Evolutionary conservation across 1,139 yeast species (phyloP).

Genomic region (Taphrina wiesneri): DNA sequence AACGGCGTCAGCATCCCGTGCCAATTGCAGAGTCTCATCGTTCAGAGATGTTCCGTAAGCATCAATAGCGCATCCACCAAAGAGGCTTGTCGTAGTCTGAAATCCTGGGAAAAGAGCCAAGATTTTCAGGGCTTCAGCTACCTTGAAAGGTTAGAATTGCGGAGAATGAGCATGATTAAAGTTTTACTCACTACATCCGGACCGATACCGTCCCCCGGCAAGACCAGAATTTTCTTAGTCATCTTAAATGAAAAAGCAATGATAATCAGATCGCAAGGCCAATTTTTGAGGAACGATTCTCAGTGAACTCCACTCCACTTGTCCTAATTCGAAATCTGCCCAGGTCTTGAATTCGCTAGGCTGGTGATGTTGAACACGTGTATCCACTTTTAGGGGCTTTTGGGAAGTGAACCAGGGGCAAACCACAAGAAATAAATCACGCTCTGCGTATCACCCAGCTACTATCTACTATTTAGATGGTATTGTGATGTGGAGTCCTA

Average conservation of each 20-base stretch:
- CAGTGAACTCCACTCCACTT: too few species aligned
- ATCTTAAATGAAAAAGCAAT: neutral
- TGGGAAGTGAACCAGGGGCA: too few species aligned
- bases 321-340: too few species aligned
- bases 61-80: constrained; percentile 98
- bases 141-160: neutral
- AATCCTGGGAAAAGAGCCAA: constrained; percentile 70
- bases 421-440: too few species aligned
- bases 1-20: constrained; percentile 88
- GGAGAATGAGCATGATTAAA: too few species aligned
- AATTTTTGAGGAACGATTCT: neutral
- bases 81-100: constrained; percentile 66
- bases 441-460: too few species aligned
- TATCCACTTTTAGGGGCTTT: too few species aligned
- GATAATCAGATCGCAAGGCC: neutral
- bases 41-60: constrained; percentile 93
- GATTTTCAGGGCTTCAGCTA: constrained; percentile 88
- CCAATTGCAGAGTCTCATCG: constrained; percentile 80
- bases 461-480: too few species aligned
- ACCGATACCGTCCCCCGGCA: constrained; percentile 98
- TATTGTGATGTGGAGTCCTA: too few species aligned
- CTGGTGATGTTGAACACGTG: too few species aligned
- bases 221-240: constrained; percentile 70
- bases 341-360: too few species aligned
- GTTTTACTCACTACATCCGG: constrained; percentile 62